Base-by-base conservation (phyloP, 2,329 filamentous ascomycete species). In the Beauveria asiatica region DNA sequence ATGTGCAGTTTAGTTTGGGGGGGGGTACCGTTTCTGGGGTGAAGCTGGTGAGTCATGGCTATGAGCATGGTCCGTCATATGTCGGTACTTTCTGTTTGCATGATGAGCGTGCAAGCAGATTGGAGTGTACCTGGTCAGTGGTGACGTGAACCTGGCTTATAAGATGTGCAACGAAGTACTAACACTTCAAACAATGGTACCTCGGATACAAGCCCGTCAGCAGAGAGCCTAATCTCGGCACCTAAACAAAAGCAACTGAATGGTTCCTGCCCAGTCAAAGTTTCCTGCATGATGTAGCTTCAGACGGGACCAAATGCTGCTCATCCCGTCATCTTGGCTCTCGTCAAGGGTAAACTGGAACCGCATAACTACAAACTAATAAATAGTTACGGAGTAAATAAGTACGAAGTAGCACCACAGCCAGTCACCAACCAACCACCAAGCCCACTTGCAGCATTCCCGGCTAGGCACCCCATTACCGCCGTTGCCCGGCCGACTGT, bases 21-120 rank as follows among this genome's bases (percentile, higher is more conserved):
- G 53, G 44, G 21, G 16, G 33, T 11, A 41, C 37, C 16, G 56
- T 58, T 58, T 58, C 56, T 51, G 46, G 48, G 56, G 56, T 58
- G 56, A 58, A 51, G 19, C 25, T 49, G 9, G 56, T 58, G 56
- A 58, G 56, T 58, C 56, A 58, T 45, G 30, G 37, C 17, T 57
- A 58, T 58, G 13, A 4, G 23, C 46, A 58, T 37, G 56, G 56
- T 49, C 2, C 17, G 16, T 11, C 11, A 58, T 58, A 51, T 44
- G 45, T 57, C 54, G 45, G 56, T 49, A 44, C 5, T 50, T 19
- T 50, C 23, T 51, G 9, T 13, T 33, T 41, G 6, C 27, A 8
- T 7, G 13, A 19, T 19, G 25, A 19, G 25, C 27, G 21, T 25
- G 17, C 17, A 42, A 42, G 37, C 45, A 51, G 4, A 23, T 0